phyloP scores from a whole-genome alignment of 768 basidiomycete genomes.

The Kondoa malvinella region DNA sequence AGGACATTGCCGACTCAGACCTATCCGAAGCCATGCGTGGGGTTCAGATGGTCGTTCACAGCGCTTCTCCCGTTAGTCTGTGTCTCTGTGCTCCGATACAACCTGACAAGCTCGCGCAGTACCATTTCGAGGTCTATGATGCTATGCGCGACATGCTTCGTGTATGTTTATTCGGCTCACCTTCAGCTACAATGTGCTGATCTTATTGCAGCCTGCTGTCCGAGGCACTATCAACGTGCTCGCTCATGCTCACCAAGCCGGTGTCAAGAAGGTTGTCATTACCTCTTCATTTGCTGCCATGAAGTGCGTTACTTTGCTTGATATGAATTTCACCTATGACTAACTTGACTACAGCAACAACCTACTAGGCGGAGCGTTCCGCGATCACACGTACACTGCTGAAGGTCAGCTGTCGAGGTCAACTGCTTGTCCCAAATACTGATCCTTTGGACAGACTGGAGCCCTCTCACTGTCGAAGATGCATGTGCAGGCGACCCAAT shows the following conservation, averaged over 20 bases:
- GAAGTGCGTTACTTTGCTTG: too few relatives aligned
- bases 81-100: not conserved
- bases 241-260: slow-evolving; percentile 2
- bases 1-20: not conserved
- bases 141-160: slow-evolving; percentile 7
- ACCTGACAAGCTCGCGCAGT: not conserved
- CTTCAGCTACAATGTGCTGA: not conserved
- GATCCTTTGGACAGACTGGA: too few relatives aligned
- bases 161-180: not conserved
- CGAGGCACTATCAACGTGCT: not conserved
- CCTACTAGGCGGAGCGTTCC: not conserved
- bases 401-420: too few relatives aligned
- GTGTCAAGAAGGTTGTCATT: slow-evolving; percentile 24
- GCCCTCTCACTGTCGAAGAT: not conserved
- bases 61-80: not conserved
- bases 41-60: slow-evolving; percentile 3
- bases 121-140: not conserved
- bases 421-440: too few relatives aligned
- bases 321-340: too few relatives aligned
- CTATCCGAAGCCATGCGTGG: not conserved
- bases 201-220: not conserved
- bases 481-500: not conserved
- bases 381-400: not conserved
- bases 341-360: too few relatives aligned
- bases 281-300: slow-evolving; percentile 25